A percentile compares a stretch with the other conserved stretches of the same genome.
Evolutionary conservation across 129 eudicot species (phyloP).

Genomic region (Pulicaria dysenterica): DNA sequence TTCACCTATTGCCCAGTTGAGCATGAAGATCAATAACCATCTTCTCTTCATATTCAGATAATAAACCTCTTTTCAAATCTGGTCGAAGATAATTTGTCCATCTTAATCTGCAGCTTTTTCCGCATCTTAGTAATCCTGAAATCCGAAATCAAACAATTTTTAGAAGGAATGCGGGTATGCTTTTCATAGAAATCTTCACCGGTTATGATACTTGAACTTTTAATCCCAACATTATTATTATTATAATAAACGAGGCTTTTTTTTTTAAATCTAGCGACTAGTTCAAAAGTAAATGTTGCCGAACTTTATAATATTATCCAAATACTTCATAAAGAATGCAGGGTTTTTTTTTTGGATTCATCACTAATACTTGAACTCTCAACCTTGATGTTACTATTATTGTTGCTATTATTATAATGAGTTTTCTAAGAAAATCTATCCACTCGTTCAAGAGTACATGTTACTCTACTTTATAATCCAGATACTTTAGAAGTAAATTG

Average conservation of each 20-base stretch:
- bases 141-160: slow-evolving; percentile 12
- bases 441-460: no score
- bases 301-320: not conserved
- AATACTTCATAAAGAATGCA: not conserved
- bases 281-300: not conserved
- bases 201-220: no score
- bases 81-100: slow-evolving; percentile 90
- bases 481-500: not conserved
- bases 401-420: not conserved
- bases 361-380: not conserved
- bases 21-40: slow-evolving; percentile 81
- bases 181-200: no score
- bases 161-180: not conserved
- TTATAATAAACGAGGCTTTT: no score
- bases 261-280: not conserved
- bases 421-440: not conserved
- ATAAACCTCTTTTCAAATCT: slow-evolving; percentile 68
- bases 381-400: not conserved
- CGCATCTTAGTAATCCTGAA: slow-evolving; percentile 84
- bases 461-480: not conserved
- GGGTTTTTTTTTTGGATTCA: not conserved
- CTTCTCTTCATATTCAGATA: slow-evolving; percentile 74
- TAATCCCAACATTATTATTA: no score
- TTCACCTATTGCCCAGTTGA: slow-evolving; percentile 82
- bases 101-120: slow-evolving; percentile 85